Evolutionary conservation across 352 stramenopile genomes (phyloP).

Genomic region (Globisporangium spiculum): DNA sequence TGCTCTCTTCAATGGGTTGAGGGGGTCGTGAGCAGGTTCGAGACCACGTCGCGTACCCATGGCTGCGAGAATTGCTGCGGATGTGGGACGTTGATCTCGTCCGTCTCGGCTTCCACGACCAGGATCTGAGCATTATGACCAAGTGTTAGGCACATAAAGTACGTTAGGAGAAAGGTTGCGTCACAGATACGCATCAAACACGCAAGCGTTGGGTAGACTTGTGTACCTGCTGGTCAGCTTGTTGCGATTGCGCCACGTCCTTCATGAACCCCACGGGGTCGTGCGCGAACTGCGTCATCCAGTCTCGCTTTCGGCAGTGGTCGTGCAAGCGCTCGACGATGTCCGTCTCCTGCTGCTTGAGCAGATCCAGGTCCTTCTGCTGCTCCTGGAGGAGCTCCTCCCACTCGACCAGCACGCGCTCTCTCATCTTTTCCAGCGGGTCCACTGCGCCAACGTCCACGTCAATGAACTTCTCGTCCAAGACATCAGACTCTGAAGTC

Average conservation of each 20-base stretch:
- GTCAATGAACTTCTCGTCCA: conserved; percentile 56
- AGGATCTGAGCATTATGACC: conserved; percentile 36
- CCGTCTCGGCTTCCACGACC: conserved; percentile 48
- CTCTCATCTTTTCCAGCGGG: conserved; percentile 37
- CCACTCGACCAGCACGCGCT: conserved; percentile 38
- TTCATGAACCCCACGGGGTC: conserved; percentile 65
- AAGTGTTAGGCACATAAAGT: neutral
- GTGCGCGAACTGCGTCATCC: conserved; percentile 63
- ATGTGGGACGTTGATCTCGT: conserved; percentile 58
- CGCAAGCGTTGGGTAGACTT: neutral
- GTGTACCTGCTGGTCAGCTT: conserved; percentile 51
- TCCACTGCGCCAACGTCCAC: conserved; percentile 60
- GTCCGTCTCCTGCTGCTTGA: conserved; percentile 54
- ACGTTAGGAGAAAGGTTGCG: neutral
- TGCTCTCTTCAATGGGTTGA: conserved; percentile 11
- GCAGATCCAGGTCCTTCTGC: conserved; percentile 54
- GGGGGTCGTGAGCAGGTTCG: conserved; percentile 29
- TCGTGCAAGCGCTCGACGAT: conserved; percentile 52
- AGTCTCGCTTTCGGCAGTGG: conserved; percentile 52
- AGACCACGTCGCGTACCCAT: conserved; percentile 61
- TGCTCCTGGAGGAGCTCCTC: conserved; percentile 70
- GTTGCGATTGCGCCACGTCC: conserved; percentile 59
- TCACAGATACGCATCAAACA: neutral
- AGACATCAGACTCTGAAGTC: conserved; percentile 21
- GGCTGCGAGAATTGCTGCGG: conserved; percentile 66